Percentiles rank a stretch among this genome's conserved stretches.
Evolutionary conservation across 257 asterid species (phyloP).

Genomic region (Schizonepeta tenuifolia): DNA sequence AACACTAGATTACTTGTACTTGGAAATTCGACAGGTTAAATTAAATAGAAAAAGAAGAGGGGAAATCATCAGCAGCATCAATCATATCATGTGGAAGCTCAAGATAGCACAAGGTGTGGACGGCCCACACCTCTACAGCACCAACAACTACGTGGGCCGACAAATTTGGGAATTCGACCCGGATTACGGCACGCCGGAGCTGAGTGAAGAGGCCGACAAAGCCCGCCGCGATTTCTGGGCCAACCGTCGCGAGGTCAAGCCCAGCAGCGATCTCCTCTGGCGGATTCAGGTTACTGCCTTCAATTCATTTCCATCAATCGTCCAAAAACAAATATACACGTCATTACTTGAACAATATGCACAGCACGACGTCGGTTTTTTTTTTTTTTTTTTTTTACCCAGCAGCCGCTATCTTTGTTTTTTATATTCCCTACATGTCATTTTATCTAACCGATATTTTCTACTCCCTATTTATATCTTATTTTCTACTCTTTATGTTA

Average conservation of each 20-base stretch:
- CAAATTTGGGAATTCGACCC: slow-evolving; percentile 69
- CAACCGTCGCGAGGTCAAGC: slow-evolving; percentile 59
- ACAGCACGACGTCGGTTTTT: no score
- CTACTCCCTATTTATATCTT: no score
- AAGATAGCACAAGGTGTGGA: slow-evolving; percentile 57
- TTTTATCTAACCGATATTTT: no score
- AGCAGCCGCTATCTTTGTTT: no score
- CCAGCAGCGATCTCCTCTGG: slow-evolving; percentile 70
- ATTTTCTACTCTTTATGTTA: no score
- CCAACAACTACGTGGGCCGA: slow-evolving; percentile 65
- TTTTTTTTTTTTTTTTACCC: no score
- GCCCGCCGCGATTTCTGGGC: slow-evolving; percentile 61
- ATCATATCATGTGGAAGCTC: slow-evolving; percentile 60
- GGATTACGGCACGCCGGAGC: slow-evolving; percentile 54
- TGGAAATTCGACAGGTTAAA: no score
- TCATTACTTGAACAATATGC: no score
- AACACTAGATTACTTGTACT: no score
- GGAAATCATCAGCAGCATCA: neutral
- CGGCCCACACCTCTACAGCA: slow-evolving; percentile 61
- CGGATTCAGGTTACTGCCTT: slow-evolving; percentile 69
- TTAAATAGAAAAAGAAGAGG: neutral
- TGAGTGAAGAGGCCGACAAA: slow-evolving; percentile 46
- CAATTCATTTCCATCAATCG: no score
- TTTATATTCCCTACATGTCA: no score
- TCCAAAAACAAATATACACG: no score